These are phyloP conservation scores for Mortierella sp. DNA, from an alignment of 371 early-diverging fungal species.

Conservation along the genomic window DNA sequence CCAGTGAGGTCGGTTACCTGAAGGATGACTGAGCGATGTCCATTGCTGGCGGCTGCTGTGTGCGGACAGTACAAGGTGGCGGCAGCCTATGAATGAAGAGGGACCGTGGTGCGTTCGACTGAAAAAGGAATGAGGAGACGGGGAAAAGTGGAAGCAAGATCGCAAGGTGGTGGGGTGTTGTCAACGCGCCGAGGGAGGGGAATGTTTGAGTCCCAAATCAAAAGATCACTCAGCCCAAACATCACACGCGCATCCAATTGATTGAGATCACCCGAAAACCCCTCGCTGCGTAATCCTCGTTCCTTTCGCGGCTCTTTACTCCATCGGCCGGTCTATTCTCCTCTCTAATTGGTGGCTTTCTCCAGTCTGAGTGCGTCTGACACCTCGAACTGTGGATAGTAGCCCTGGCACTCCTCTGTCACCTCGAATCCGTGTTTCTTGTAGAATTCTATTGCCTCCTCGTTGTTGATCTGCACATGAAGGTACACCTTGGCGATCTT, in stretches of 20 bases:
- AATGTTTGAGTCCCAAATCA: no score
- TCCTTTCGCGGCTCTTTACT: no score
- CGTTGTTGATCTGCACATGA: constrained; percentile 93
- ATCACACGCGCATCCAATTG: no score
- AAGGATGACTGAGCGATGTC: constrained; percentile 18
- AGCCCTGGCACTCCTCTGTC: constrained; percentile 74
- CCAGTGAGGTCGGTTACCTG: constrained; percentile 9
- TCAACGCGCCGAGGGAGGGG: no score
- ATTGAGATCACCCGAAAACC: no score
- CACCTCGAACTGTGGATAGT: constrained; percentile 89
- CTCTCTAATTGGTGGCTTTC: constrained; percentile 49
- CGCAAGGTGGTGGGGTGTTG: no score
- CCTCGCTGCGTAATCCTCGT: no score
- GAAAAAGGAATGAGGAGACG: not conserved
- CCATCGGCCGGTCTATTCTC: not conserved
- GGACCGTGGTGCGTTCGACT: not conserved
- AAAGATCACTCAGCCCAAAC: no score
- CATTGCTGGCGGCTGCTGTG: constrained; percentile 5
- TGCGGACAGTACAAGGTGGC: not conserved
- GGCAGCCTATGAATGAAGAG: not conserved
- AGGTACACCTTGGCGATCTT: constrained; percentile 74
- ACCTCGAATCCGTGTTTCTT: constrained; percentile 83
- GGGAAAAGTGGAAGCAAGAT: not conserved
- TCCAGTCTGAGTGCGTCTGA: constrained; percentile 83
- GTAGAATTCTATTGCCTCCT: constrained; percentile 90